Evolutionary conservation across 305 asterid species (phyloP).

Genomic region (Galium porrigens): DNA sequence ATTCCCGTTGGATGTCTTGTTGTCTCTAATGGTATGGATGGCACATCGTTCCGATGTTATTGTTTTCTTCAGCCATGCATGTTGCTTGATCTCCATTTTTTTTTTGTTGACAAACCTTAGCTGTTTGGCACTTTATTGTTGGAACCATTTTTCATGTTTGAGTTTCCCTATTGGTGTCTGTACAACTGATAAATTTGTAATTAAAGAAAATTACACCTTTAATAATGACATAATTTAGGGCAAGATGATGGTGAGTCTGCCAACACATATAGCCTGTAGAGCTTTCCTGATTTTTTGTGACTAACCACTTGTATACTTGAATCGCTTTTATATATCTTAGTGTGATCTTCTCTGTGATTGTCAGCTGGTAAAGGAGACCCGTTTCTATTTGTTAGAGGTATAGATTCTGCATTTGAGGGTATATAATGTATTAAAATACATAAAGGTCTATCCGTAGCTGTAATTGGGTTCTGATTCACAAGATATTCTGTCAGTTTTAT

Average conservation of each 20-base stretch:
- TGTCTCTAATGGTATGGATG: conserved; percentile 63
- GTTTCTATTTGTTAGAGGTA: not conserved
- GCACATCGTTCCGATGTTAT: conserved; percentile 1
- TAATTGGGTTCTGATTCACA: not conserved
- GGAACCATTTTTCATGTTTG: not conserved
- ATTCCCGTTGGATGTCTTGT: conserved; percentile 53
- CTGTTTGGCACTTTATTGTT: not conserved
- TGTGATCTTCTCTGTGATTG: not conserved
- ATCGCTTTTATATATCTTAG: not conserved
- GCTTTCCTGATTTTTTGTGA: not conserved
- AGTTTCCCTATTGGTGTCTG: not conserved
- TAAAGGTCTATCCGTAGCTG: not conserved
- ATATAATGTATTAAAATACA: not conserved
- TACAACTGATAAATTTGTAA: not conserved
- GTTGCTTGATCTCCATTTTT: not conserved
- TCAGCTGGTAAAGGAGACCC: not conserved
- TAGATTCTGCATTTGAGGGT: not conserved
- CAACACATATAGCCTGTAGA: not conserved
- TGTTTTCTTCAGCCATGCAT: not conserved
- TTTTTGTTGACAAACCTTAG: not conserved
- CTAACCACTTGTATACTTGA: not conserved
- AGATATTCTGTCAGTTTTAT: not conserved
- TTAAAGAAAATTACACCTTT: not conserved
- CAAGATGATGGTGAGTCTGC: not conserved
- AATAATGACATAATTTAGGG: not conserved